phyloP scores from a whole-genome alignment of 805 yeast species.

The Starmerella davenportii region DNA sequence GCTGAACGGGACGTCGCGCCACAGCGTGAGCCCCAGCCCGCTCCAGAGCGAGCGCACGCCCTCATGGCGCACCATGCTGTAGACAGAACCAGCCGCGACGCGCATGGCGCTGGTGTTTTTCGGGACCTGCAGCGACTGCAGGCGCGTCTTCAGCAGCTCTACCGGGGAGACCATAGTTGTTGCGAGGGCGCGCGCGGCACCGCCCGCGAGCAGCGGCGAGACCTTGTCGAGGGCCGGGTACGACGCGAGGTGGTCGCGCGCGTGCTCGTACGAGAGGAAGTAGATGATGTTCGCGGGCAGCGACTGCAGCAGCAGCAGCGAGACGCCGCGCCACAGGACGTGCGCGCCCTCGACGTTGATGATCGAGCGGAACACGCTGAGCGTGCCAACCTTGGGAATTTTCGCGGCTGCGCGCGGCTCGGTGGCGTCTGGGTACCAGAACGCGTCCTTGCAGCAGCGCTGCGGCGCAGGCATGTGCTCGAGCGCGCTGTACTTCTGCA shows the following conservation, averaged over 20 bases:
- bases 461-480: slow-evolving; percentile 3
- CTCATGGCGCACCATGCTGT: slow-evolving; percentile 30
- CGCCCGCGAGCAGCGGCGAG: slow-evolving; percentile 75
- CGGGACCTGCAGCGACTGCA: slow-evolving; percentile 60
- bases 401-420: background rate
- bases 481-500: slow-evolving; percentile 24
- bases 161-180: slow-evolving; percentile 77
- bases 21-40: slow-evolving; percentile 72
- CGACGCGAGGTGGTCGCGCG: slow-evolving; percentile 53
- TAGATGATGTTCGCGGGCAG: slow-evolving; percentile 86
- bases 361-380: slow-evolving; percentile 53
- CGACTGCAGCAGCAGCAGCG: slow-evolving; percentile 66
- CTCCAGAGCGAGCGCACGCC: slow-evolving; percentile 59
- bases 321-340: slow-evolving; percentile 79
- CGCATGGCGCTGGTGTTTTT: slow-evolving; percentile 18
- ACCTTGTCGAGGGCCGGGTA: slow-evolving; percentile 24
- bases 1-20: slow-evolving; percentile 96
- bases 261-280: slow-evolving; percentile 79
- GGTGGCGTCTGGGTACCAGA: slow-evolving; percentile 22
- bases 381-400: slow-evolving; percentile 25
- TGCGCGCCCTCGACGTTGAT: slow-evolving; percentile 51
- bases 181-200: slow-evolving; percentile 62
- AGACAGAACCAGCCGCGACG: slow-evolving; percentile 33
- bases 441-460: slow-evolving; percentile 24
- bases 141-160: slow-evolving; percentile 69